Conservation (phyloP, 768 basidiomycete genomes). For the Macrolepiota dolichaula region DNA sequence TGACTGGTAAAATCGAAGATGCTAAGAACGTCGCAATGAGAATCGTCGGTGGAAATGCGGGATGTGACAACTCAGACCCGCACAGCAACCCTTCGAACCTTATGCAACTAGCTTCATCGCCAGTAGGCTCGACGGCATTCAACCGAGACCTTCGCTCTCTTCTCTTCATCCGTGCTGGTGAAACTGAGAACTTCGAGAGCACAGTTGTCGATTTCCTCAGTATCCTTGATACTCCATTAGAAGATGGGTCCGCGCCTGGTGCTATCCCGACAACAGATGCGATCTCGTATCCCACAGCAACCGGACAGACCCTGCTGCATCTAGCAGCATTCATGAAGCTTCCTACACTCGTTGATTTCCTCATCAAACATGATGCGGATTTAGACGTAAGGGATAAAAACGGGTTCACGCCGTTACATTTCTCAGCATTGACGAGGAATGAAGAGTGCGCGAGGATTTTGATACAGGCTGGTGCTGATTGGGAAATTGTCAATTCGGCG, state of each 20-base stretch:
- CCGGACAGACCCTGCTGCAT: constrained; percentile 87
- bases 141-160: constrained; percentile 53
- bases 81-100: constrained; percentile 33
- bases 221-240: constrained; percentile 65
- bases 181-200: constrained; percentile 65
- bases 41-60: constrained; percentile 73
- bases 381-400: constrained; percentile 84
- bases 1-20: constrained; percentile 94
- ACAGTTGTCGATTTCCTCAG: constrained; percentile 80
- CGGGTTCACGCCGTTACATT: constrained; percentile 88
- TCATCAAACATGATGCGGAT: constrained; percentile 71
- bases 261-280: constrained; percentile 46
- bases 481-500: constrained; percentile 67
- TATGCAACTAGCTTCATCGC: constrained; percentile 53
- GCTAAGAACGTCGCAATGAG: constrained; percentile 92
- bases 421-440: constrained; percentile 69
- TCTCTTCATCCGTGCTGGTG: constrained; percentile 50
- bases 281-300: constrained; percentile 66
- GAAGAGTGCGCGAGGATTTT: constrained; percentile 62
- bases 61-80: constrained; percentile 44
- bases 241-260: constrained; percentile 33
- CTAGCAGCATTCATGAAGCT: constrained; percentile 81
- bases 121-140: constrained; percentile 24
- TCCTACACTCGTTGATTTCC: constrained; percentile 61
- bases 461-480: constrained; percentile 77